These are phyloP conservation scores for Leonotis leonurus DNA, from an alignment of 257 asterid genomes.

Conservation along the genomic window DNA sequence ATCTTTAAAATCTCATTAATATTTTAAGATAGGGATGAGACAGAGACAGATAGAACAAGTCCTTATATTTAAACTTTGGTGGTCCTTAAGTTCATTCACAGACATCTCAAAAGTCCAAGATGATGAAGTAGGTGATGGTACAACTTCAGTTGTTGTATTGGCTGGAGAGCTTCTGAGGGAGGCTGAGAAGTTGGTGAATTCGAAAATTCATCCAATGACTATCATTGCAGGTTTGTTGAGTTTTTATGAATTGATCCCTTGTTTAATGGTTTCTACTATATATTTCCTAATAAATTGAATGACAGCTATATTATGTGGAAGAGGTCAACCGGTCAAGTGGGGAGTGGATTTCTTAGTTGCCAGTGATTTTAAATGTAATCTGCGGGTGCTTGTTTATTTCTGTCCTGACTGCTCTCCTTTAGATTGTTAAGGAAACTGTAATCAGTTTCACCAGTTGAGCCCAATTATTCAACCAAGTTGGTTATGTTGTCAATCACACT, in stretches of 20 bases:
- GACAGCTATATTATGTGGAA: neutral
- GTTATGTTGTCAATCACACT: neutral
- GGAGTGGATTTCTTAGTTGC: neutral
- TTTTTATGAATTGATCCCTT: neutral
- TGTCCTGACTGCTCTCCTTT: neutral
- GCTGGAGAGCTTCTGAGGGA: constrained; percentile 98
- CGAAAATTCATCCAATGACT: constrained; percentile 95
- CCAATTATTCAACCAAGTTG: neutral
- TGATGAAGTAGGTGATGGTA: constrained; percentile 99
- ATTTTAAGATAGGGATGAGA: too few species aligned
- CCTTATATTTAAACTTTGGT: neutral
- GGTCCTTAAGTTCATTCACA: constrained; percentile 35
- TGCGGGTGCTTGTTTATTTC: neutral
- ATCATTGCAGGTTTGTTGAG: constrained; percentile 61
- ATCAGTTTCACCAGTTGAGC: neutral
- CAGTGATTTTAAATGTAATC: neutral
- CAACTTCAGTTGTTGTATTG: constrained; percentile 93
- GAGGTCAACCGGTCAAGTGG: too few species aligned
- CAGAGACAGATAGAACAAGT: neutral
- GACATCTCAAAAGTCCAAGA: constrained; percentile 98
- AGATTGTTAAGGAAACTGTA: neutral
- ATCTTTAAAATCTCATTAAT: too few species aligned
- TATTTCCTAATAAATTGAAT: neutral
- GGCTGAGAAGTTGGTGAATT: constrained; percentile 87
- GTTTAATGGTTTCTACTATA: neutral